Evolutionary conservation across 2,329 filamentous ascomycete genomes (phyloP).

Genomic region (Colletotrichum magnum): DNA sequence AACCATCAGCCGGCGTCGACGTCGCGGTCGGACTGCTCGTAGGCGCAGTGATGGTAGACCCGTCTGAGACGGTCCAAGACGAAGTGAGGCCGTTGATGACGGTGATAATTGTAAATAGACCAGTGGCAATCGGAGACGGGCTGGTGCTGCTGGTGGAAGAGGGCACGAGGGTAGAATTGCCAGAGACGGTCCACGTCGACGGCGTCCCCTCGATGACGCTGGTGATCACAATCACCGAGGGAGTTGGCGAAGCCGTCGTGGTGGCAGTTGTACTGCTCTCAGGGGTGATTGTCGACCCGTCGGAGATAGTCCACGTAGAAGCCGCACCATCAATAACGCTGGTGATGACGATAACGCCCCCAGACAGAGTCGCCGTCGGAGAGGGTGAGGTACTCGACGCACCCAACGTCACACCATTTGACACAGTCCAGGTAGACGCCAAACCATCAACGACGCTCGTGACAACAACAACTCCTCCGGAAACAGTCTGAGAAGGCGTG

Average conservation of each 20-base stretch:
- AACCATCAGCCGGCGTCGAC: neutral
- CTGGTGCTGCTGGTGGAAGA: neutral
- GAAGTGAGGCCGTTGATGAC: slow-evolving; percentile 3
- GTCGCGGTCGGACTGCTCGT: neutral
- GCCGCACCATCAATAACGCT: slow-evolving; percentile 1
- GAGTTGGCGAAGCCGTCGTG: neutral
- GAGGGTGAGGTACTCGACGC: neutral
- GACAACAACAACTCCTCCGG: neutral
- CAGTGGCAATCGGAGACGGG: neutral
- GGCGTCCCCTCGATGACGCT: neutral
- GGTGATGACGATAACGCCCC: neutral
- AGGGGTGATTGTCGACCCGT: neutral
- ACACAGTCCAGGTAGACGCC: neutral
- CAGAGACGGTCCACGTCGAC: neutral
- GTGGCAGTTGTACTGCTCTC: neutral
- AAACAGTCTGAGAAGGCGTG: neutral
- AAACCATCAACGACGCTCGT: slow-evolving; percentile 1
- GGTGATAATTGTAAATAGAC: slow-evolving; percentile 10
- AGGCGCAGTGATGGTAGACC: slow-evolving; percentile 1
- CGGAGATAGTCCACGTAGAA: slow-evolving; percentile 1
- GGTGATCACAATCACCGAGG: neutral
- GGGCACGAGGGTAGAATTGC: neutral
- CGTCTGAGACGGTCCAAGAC: neutral
- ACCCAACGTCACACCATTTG: neutral
- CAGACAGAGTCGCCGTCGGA: neutral